phyloP scores from a whole-genome alignment of 2,329 filamentous ascomycete species.

The Aureobasidium melanogenum region DNA sequence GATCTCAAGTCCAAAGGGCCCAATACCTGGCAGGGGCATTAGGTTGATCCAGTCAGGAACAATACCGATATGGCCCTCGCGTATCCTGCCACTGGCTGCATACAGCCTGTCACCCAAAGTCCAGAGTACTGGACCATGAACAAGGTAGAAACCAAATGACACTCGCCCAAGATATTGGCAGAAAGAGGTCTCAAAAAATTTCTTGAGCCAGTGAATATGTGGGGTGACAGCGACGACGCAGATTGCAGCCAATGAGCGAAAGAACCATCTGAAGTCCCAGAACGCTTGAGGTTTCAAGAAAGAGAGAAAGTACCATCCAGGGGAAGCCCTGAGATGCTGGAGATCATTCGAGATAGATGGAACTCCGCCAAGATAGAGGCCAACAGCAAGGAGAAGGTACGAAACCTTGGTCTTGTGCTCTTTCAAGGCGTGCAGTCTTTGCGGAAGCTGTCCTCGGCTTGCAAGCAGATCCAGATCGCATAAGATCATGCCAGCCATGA shows the following conservation, averaged over 20 bases:
- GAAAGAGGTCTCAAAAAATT: conserved; percentile 47
- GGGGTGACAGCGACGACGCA: conserved; percentile 47
- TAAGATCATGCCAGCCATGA: conserved; percentile 52
- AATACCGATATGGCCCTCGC: conserved; percentile 36
- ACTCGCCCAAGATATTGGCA: conserved; percentile 52
- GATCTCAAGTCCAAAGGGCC: conserved; percentile 51
- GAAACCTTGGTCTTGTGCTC: conserved; percentile 41
- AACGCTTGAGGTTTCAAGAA: conserved; percentile 29
- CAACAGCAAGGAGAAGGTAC: conserved; percentile 43
- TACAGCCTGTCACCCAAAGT: conserved; percentile 53
- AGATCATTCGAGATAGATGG: conserved; percentile 6
- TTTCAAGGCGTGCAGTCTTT: conserved; percentile 37
- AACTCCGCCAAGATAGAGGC: conserved; percentile 42
- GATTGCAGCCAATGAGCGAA: conserved; percentile 50
- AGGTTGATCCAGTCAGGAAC: conserved; percentile 47
- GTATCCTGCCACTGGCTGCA: conserved; percentile 46
- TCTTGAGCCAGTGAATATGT: conserved; percentile 44
- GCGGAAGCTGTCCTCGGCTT: conserved; percentile 42
- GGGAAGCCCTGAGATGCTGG: conserved; percentile 16
- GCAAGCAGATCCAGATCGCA: conserved; percentile 53
- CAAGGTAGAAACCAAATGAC: conserved; percentile 51
- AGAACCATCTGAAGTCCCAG: conserved; percentile 35
- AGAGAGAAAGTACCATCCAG: conserved; percentile 51
- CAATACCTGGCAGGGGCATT: conserved; percentile 44
- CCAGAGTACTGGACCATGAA: conserved; percentile 52